Evolutionary conservation across 1,139 yeast genomes (phyloP).

Genomic region (Nadsonia starkeyi-henricii): DNA sequence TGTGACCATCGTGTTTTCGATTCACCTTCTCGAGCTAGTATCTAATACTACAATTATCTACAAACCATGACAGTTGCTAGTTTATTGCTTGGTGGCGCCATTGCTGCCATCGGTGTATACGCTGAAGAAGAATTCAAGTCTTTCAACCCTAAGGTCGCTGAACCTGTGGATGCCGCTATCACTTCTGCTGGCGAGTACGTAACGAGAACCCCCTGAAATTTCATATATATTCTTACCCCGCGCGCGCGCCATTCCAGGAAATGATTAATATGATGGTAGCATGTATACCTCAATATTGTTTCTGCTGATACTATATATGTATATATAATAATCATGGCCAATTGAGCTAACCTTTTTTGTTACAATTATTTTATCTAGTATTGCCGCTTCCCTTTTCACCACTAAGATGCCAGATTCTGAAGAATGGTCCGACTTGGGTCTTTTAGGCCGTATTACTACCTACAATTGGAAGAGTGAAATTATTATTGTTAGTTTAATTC

Average conservation of each 20-base stretch:
- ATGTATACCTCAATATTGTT: too few relatives aligned
- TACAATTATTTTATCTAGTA: too few relatives aligned
- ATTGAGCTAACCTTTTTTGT: background rate
- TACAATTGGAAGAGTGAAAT: conserved; percentile 71
- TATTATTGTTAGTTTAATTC: conserved; percentile 38
- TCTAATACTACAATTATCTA: too few relatives aligned
- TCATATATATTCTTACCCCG: too few relatives aligned
- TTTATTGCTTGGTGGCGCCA: background rate
- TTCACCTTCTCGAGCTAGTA: too few relatives aligned
- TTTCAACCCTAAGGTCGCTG: background rate
- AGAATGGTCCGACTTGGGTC: conserved; percentile 23
- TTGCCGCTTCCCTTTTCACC: background rate
- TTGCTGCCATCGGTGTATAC: background rate
- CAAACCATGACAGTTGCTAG: background rate
- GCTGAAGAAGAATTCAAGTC: background rate
- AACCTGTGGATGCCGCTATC: background rate
- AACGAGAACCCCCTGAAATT: too few relatives aligned
- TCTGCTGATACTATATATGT: too few relatives aligned
- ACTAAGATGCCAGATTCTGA: conserved; percentile 5
- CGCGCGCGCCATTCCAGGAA: too few relatives aligned
- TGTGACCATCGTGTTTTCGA: too few relatives aligned
- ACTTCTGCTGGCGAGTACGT: background rate
- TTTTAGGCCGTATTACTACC: conserved; percentile 24
- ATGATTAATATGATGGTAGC: too few relatives aligned
- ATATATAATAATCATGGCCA: too few relatives aligned